Evolutionary conservation across 1,284 basidiomycete genomes (phyloP), one percentile per base, ranked within the genome.

Genomic region (Phlebopus sp.): DNA sequence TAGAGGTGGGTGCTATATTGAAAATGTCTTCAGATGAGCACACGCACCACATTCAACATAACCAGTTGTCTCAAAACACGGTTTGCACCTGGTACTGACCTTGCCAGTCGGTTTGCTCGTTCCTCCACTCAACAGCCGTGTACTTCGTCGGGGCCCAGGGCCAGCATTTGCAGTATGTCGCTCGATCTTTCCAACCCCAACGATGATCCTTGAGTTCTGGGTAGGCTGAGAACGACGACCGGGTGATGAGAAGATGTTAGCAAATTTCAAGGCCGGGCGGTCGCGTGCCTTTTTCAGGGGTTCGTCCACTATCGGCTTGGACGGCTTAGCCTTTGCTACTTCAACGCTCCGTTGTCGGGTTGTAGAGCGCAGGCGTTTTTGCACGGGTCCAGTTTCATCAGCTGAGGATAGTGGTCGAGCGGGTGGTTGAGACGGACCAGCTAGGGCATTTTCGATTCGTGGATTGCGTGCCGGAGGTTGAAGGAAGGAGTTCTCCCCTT

Each of bases 251-350:
- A 86, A 84, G 75, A 84, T 75, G 73, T 85, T 85, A 83, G 81
- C 75, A 79, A 82, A 78, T 71, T 77, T 82, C 77, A 84, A 76
- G 76, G 78, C 82, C 80, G 79, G 82, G 79, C 81, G 83, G 76
- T 79, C 78, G 81, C 83, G 78, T 86, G 82, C 86, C 85, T 89
- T 89, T 84, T 86, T 87, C 74, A 75, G 72, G 67, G 79, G 76
- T 67, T 84, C 82, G 69, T 85, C 82, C 59, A 73, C 66, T 67
- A 68, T 66, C 60, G 75, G 62, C 72, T 85, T 87, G 59, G 72
- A 75, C 52, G 76, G 66, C 66, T 81, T 83, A 47, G 69, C 57
- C 50, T 69, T 66, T 46, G 60, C 47, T 42, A 58, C 41, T 54
- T 70, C 68, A 42, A 68, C 67, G 55, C 77, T 76, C 50, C 75